phyloP scores from a whole-genome alignment of 306 rosid genomes.

The Prosopis cineraria region DNA sequence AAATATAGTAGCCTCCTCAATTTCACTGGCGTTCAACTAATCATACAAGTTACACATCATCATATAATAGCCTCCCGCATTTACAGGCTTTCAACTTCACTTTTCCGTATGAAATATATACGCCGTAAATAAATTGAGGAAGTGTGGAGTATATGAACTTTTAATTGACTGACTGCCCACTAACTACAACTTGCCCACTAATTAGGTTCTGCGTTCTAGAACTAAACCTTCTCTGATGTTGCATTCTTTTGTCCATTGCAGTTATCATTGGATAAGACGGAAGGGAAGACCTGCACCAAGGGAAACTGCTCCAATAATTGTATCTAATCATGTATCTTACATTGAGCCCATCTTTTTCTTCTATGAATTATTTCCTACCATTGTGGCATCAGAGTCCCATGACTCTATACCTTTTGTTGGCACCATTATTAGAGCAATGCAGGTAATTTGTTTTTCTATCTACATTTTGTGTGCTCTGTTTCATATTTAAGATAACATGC shows the following conservation, averaged over 20 bases:
- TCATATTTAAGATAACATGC: not conserved
- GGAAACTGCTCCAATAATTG: conserved; percentile 83
- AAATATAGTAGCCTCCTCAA: not conserved
- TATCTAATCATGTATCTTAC: conserved; percentile 91
- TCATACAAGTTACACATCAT: not conserved
- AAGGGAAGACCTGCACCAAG: conserved; percentile 93
- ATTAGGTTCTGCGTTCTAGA: conserved; percentile 22
- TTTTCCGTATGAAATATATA: not conserved
- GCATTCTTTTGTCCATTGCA: conserved; percentile 43
- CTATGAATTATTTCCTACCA: conserved; percentile 88
- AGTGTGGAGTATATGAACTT: not conserved
- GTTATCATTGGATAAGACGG: conserved; percentile 96
- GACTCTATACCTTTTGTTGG: conserved; percentile 92
- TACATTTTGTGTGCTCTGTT: conserved; percentile 28
- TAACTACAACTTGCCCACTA: not conserved
- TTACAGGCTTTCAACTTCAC: not conserved
- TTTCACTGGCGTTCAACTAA: conserved; percentile 7
- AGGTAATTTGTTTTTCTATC: conserved; percentile 56
- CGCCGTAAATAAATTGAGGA: not conserved
- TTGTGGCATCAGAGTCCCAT: conserved; percentile 96
- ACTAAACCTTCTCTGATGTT: conserved; percentile 13
- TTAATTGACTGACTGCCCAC: not conserved
- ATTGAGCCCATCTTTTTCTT: conserved; percentile 96
- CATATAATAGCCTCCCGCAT: not conserved
- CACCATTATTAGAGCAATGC: conserved; percentile 98